Conservation (phyloP, 306 rosid species). For the Cicer bijugum region DNA sequence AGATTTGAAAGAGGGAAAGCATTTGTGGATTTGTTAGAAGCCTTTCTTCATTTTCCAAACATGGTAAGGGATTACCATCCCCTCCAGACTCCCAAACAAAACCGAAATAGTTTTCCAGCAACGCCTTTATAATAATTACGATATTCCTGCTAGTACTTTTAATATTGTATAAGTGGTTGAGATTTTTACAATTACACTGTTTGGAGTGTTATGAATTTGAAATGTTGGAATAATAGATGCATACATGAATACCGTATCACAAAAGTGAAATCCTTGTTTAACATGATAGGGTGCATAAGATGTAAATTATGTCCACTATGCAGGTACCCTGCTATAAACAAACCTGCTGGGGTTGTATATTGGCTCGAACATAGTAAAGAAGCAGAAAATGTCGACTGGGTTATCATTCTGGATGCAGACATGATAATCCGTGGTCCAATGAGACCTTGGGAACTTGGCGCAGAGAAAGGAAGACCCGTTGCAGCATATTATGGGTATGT, state of each 20-base stretch:
- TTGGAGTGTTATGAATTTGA: conserved; percentile 4
- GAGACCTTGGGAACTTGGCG: conserved; percentile 44
- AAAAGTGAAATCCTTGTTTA: conserved; percentile 35
- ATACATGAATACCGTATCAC: neutral
- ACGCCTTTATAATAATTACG: neutral
- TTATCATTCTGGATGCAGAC: conserved; percentile 47
- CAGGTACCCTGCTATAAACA: conserved; percentile 51
- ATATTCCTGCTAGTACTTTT: conserved; percentile 7
- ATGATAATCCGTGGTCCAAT: conserved; percentile 48
- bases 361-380: conserved; percentile 48
- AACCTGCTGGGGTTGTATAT: conserved; percentile 46
- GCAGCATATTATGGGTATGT: conserved; percentile 49
- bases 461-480: conserved; percentile 49
- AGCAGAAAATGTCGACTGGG: conserved; percentile 47
- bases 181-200: conserved; percentile 5
- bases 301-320: conserved; percentile 27
- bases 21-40: too few relatives aligned
- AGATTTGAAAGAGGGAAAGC: too few relatives aligned
- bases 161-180: conserved; percentile 19
- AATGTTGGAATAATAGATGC: conserved; percentile 1
- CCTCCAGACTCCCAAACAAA: too few relatives aligned
- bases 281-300: neutral
- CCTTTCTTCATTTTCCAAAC: too few relatives aligned
- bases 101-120: neutral
- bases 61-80: too few relatives aligned